These are phyloP conservation scores for Suillus alpinus DNA, from an alignment of 768 basidiomycete genomes.

Conservation along the genomic window DNA sequence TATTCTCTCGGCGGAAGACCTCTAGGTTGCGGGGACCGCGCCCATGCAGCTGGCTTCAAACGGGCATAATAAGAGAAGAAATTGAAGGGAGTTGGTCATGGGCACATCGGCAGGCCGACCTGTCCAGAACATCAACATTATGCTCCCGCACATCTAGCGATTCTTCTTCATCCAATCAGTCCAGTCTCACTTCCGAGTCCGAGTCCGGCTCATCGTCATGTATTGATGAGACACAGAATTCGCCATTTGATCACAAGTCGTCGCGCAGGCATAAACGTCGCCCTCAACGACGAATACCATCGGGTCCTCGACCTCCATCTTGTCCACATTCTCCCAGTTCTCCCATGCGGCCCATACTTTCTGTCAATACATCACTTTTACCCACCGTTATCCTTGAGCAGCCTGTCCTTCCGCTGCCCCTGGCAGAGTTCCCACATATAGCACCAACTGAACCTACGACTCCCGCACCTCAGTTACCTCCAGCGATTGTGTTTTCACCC, in stretches of 20 bases:
- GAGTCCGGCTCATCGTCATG: constrained; percentile 11
- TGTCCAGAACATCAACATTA: constrained; percentile 15
- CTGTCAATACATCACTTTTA: constrained; percentile 15
- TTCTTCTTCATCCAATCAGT: constrained; percentile 12
- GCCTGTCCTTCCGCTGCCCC: constrained; percentile 5
- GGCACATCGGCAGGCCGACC: constrained; percentile 4
- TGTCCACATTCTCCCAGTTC: constrained; percentile 5
- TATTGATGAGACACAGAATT: constrained; percentile 1
- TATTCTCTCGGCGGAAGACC: constrained; percentile 10
- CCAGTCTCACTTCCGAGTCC: constrained; percentile 7
- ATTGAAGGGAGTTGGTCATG: constrained; percentile 14
- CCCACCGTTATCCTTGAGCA: neutral
- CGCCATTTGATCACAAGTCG: constrained; percentile 6
- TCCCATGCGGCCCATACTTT: constrained; percentile 13
- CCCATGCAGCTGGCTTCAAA: constrained; percentile 21
- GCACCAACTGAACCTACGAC: neutral
- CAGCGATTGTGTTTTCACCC: constrained; percentile 10
- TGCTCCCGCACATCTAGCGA: constrained; percentile 14
- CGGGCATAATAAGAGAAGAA: neutral
- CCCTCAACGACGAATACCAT: constrained; percentile 20
- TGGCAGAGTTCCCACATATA: constrained; percentile 3
- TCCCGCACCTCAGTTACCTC: constrained; percentile 6
- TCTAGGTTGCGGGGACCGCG: constrained; percentile 27
- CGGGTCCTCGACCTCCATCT: constrained; percentile 24
- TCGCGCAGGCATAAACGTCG: neutral